Conservation (phyloP, 805 yeast species). For the Pichia cephalocereana region DNA sequence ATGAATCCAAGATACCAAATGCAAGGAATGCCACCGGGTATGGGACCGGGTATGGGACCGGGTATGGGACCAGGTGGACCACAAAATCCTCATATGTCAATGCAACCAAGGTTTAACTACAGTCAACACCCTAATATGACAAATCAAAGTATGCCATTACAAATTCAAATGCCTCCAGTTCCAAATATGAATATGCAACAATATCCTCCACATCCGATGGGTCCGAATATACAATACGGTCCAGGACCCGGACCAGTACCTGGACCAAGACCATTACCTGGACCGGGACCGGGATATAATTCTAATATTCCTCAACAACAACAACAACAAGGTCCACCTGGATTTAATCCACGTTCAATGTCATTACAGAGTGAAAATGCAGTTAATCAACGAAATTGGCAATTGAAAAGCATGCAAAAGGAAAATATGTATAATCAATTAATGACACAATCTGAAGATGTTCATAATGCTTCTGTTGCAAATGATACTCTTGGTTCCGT, state of each 20-base stretch:
- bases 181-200: background rate
- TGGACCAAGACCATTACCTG: too few relatives aligned
- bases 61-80: too few relatives aligned
- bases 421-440: conserved; percentile 15
- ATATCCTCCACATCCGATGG: background rate
- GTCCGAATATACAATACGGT: background rate
- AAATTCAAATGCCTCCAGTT: background rate
- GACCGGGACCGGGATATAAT: too few relatives aligned
- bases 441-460: conserved; percentile 10
- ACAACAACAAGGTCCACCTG: too few relatives aligned
- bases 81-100: too few relatives aligned
- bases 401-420: conserved; percentile 16
- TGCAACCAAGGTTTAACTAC: too few relatives aligned
- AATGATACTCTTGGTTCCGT: too few relatives aligned
- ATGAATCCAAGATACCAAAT: background rate
- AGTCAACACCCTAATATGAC: too few relatives aligned
- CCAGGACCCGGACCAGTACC: too few relatives aligned
- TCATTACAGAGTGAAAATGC: conserved; percentile 9
- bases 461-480: too few relatives aligned
- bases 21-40: background rate
- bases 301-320: too few relatives aligned
- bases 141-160: background rate
- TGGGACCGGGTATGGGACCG: background rate
- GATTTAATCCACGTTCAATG: conserved; percentile 7
- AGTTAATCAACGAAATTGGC: background rate